phyloP scores from a whole-genome alignment of 169 alveolate genomes.

The Eimeria falciformis region DNA sequence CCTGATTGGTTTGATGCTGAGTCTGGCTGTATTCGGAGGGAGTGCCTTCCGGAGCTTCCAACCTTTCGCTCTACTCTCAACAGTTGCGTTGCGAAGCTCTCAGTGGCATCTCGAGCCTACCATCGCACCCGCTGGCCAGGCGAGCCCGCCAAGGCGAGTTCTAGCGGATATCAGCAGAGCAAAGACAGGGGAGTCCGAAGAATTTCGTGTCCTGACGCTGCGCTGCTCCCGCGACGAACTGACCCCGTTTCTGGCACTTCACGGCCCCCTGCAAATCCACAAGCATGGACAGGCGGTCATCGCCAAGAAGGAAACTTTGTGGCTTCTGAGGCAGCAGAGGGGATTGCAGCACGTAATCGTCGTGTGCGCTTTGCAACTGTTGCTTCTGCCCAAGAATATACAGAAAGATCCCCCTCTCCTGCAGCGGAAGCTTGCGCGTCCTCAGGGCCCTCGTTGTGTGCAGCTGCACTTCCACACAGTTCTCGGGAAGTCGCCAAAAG shows the following conservation, averaged over 20 bases:
- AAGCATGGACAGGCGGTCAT: background rate
- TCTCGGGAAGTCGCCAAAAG: background rate
- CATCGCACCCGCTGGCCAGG: slow-evolving; percentile 57
- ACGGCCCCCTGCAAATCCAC: background rate
- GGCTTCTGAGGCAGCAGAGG: background rate
- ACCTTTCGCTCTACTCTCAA: slow-evolving; percentile 33
- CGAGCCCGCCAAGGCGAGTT: slow-evolving; percentile 24
- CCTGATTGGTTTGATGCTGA: slow-evolving; percentile 49
- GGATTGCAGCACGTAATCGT: slow-evolving; percentile 17
- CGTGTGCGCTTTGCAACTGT: slow-evolving; percentile 62
- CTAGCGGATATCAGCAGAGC: background rate
- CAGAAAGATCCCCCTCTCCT: slow-evolving; percentile 19
- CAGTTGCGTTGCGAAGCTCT: slow-evolving; percentile 24
- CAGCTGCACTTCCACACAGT: background rate
- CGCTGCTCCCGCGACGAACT: slow-evolving; percentile 5
- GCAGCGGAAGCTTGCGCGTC: background rate
- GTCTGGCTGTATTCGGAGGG: slow-evolving; percentile 27
- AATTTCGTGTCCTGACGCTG: background rate
- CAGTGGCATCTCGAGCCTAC: slow-evolving; percentile 31
- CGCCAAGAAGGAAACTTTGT: background rate
- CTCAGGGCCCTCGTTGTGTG: background rate
- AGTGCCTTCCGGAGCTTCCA: slow-evolving; percentile 35
- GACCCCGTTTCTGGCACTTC: background rate
- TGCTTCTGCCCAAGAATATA: slow-evolving; percentile 30
- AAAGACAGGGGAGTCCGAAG: background rate